Conservation (phyloP, 129 eudicot species). For the Gnaphalium uliginosum region DNA sequence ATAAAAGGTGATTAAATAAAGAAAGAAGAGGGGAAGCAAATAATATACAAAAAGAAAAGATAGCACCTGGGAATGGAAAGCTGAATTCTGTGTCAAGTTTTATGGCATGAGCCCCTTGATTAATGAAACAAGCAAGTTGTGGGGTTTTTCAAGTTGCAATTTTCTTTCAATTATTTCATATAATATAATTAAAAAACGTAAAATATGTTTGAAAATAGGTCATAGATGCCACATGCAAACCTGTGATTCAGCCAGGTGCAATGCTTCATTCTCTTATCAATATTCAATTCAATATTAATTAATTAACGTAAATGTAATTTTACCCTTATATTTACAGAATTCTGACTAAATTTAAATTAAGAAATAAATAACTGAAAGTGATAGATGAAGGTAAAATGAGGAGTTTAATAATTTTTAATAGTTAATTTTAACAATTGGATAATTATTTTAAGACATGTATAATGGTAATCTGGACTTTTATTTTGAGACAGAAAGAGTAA, state of each 20-base stretch:
- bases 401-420: no score
- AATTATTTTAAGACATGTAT: no score
- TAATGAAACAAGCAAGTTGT: slow-evolving; percentile 21
- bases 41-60: background rate
- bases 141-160: background rate
- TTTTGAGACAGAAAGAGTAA: no score
- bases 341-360: no score
- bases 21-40: no score
- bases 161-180: slow-evolving; percentile 5
- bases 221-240: slow-evolving; percentile 40
- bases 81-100: slow-evolving; percentile 26
- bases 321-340: no score
- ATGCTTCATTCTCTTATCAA: slow-evolving; percentile 3
- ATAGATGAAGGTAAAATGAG: no score
- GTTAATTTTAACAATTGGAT: no score
- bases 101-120: slow-evolving; percentile 23
- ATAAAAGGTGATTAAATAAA: background rate
- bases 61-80: slow-evolving; percentile 7
- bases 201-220: slow-evolving; percentile 18
- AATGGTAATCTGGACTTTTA: no score
- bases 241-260: slow-evolving; percentile 43
- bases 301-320: no score
- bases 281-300: no score
- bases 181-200: slow-evolving; percentile 15
- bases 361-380: no score